Base-by-base conservation (phyloP, 768 basidiomycete species). In the Dentipellis sp. region DNA sequence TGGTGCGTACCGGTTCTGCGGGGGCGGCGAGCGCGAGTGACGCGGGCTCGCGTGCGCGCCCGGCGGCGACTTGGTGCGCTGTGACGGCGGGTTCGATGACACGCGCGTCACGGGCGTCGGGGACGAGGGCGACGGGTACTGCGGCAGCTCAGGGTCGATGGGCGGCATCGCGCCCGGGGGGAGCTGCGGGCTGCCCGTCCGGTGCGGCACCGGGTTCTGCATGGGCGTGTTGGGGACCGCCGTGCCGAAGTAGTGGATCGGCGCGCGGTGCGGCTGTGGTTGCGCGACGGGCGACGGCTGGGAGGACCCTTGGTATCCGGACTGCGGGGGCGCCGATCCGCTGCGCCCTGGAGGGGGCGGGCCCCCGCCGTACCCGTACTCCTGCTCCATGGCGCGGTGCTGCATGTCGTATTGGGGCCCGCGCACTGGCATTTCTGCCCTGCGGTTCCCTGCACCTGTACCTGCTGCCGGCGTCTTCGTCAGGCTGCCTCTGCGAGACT, bases 401-500 rank as follows among this genome's bases (percentile, higher is more conserved):
- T 97, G 94, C 81, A 90, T 86, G 65, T 95, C 94, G 66, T 95
- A 97, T 64, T 91, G 88, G 39, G 94, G 91, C 4, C 89, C 83
- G 59, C 85, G 83, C 54, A 97, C 80, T 8, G 93, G 86, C 73
- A 83, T 91, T 71, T 97, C 94, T 8, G 88, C 91, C 47, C 82
- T 76, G 35, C 92, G 80, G 37, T 76, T 76, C 29, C 78, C 75
- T 1, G 62, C 23, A 9, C 73, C 69, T 49, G 74, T 69, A 17
- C 77, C 75, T 16, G 77, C 72, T 37, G 77, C 71, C 10, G 77
- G 67, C 8, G 75, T 67, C 68, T 91, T 92, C 42, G 87, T 91
- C 63, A 94, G 74, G 23, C 84, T 82, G 56, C 78, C 75, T 39
- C 73, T 66, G 52, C 73, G 68, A 16, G 68, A 67, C 58, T 61